These are phyloP conservation scores for Clavispora carvajalis DNA, from an alignment of 805 yeast genomes.

Conservation along the genomic window DNA sequence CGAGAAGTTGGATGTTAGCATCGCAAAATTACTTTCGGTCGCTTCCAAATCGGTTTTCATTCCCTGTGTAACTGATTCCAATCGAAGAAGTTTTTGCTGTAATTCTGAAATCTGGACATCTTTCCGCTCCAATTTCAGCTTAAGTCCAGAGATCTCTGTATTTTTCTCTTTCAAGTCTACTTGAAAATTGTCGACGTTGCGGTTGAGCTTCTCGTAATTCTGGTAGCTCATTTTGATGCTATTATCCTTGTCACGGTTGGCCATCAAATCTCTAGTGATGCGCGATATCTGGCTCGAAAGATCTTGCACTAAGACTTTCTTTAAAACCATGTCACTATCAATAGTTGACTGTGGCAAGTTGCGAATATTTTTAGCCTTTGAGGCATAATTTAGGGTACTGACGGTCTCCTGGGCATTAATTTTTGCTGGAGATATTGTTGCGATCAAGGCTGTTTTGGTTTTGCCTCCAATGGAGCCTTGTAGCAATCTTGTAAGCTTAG, in stretches of 20 bases:
- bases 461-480: conserved; percentile 85
- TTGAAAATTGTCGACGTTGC: conserved; percentile 8
- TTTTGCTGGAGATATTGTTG: conserved; percentile 81
- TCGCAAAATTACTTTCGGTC: background rate
- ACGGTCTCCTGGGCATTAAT: conserved; percentile 75
- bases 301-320: conserved; percentile 48
- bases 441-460: conserved; percentile 81
- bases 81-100: background rate
- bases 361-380: conserved; percentile 75
- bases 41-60: background rate
- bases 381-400: conserved; percentile 83
- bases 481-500: conserved; percentile 66
- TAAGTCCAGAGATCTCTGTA: conserved; percentile 3
- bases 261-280: conserved; percentile 54
- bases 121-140: background rate
- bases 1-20: background rate
- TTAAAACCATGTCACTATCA: conserved; percentile 40
- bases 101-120: background rate
- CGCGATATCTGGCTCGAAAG: conserved; percentile 50
- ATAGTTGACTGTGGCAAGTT: conserved; percentile 51
- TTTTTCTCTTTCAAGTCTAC: conserved; percentile 8
- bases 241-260: conserved; percentile 53
- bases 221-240: conserved; percentile 61
- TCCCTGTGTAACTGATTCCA: background rate
- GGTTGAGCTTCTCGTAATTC: conserved; percentile 36